Evolutionary conservation across 306 rosid species (phyloP), one percentile per base, ranked within the genome.

Genomic region (Chamaecrista fasciculata): DNA sequence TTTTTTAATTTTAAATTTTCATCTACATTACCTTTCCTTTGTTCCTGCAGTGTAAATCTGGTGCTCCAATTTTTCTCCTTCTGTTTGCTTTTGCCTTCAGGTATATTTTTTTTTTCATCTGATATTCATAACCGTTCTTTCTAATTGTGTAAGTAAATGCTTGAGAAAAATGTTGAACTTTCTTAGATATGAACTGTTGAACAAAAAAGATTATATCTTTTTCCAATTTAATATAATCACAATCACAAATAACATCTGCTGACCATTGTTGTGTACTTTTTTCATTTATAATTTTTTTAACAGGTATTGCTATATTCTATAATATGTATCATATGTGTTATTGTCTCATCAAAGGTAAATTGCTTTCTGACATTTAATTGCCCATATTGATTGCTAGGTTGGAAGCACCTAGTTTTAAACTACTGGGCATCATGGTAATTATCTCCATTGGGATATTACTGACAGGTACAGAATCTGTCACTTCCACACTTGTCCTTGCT

Each of bases 61-160:
- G 89, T 18, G 88, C 98, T 79, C 98, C 98, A 52, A 86, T 94
- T 79, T 94, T 94, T 78, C 97, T 94, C 31, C 96, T 94, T 67
- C 91, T 94, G 66, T 94, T 94, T 83, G 98, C 98, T 73, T 94
- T 94, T 72, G 96, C 92, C 79, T 90, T 94, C 87, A 85, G 96
- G 98, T 94, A 59, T 64, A 37, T 74, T 57, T 71, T 72, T 44
- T 72, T 49, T 69, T 57, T 1, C 68, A 44, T 37, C 72, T 71
- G 31, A 74, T 50, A 57, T 77, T 34, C 67, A 40, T 67, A 44
- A 50, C 29, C 36, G 23, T 29, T 37, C 44, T 29, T 55, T 25
- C 6, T 49, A 74, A 67, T 62, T 60, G 61, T 62, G 24, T 36
- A 73, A 33, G 29, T 68, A 33, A 49, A 50, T 42, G 39, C 11